Evolutionary conservation across 495 filamentous ascomycete genomes (phyloP).

Genomic region (Xylaria nigripes): DNA sequence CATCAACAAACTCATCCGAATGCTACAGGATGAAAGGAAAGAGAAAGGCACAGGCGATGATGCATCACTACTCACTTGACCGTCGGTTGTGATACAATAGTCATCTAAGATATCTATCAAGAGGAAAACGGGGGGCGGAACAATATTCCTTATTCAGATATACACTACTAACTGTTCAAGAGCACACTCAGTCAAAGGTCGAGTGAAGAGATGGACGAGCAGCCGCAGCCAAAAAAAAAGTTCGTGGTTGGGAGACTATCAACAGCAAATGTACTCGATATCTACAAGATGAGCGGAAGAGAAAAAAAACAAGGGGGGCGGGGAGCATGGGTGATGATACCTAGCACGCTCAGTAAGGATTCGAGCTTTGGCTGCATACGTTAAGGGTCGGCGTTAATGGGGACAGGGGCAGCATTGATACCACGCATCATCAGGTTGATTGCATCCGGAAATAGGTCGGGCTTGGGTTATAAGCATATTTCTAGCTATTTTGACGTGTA

Average conservation of each 20-base stretch:
- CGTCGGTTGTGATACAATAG: too few species aligned
- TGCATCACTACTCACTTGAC: too few species aligned
- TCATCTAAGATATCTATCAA: too few species aligned
- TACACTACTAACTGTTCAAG: too few species aligned
- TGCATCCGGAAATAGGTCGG: conserved; percentile 12
- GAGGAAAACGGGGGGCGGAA: too few species aligned
- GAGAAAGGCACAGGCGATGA: too few species aligned
- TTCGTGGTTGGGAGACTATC: too few species aligned
- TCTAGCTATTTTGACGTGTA: conserved; percentile 4
- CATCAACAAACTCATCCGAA: conserved; percentile 29
- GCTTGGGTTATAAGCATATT: background rate
- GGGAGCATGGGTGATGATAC: conserved; percentile 15
- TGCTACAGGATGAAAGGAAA: conserved; percentile 29
- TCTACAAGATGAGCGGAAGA: too few species aligned
- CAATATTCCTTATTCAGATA: too few species aligned
- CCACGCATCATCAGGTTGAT: conserved; percentile 17
- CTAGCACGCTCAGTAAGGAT: conserved; percentile 12
- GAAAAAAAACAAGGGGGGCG: background rate
- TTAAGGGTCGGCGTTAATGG: conserved; percentile 18
- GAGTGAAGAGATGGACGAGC: too few species aligned
- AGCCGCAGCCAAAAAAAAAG: too few species aligned
- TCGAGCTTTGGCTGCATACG: conserved; percentile 1
- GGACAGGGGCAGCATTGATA: conserved; percentile 21
- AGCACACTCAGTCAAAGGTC: background rate
- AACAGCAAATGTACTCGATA: too few species aligned